Evolutionary conservation across 768 basidiomycete species (phyloP), one percentile per base, ranked within the genome.

Genomic region (Kwoniella heveanensis): DNA sequence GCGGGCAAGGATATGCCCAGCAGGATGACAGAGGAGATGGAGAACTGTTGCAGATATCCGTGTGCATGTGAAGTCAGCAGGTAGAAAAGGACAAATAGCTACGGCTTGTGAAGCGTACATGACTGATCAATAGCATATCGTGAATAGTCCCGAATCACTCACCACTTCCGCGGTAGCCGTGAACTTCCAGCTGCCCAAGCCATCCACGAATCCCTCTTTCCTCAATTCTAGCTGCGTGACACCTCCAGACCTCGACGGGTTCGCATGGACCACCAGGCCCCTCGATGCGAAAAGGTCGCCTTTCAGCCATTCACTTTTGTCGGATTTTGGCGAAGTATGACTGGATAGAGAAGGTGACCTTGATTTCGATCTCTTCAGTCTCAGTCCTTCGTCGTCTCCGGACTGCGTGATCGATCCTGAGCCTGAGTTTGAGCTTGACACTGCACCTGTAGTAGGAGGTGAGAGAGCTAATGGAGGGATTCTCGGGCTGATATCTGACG

Each of bases 191-290:
- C 17, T 50, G 8, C 72, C 72, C 22, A 76, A 44, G 32, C 69
- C 69, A 39, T 72, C 64, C 9, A 75, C 71, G n/a, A 62, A 68
- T 2, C 76, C 77, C 24, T 71, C 73, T 50, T 77, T 77, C 25
- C 70, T 47, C 12, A 75, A 15, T 19, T 73, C 71, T 29, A 75
- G 52, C 27, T 48, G 52, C 15, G 53, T 62, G 6, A 75, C 67
- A n/a, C 70, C 74, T 13, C 69, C 76, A 9, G 57, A 60, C 6
- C 62, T 62, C 4, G 54, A 58, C 4, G 76, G 73, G 53, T 74
- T 77, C 13, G 73, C 76, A 50, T 73, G 73, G 2, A 79, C 62
- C 48, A 77, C 57, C 60, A 79, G 47, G 36, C 51, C 55, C 46
- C 69, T 55, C 22, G 62, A 66, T 26, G 73, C 64, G 21, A 50